Base-by-base conservation (phyloP, 768 basidiomycete species). In the Termitomyces sp. region DNA sequence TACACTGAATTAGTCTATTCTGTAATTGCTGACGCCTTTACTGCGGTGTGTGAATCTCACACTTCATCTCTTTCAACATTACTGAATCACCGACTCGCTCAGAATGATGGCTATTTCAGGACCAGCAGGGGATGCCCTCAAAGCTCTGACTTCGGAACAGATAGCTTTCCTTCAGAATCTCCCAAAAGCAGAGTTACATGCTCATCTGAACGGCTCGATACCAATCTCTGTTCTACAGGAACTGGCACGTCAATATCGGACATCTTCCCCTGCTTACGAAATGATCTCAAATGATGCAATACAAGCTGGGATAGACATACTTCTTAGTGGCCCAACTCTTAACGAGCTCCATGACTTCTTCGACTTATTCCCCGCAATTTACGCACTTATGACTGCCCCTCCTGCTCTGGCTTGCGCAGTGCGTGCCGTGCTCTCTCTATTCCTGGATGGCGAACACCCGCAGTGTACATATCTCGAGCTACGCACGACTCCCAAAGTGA, bases 181-280 rank as follows among this genome's bases (percentile, higher is more conserved):
- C 0, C 88, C 88, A 10, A 94, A 94, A 72, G 91, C 92, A 1
- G 92, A 95, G 69, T 81, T 94, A 0, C 92, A 94, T 63, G 92
- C 92, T 0, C 92, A 94, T 68, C 81, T 93, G 4, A 93, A 93
- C 65, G 92, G 92, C 0, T 94, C 86, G 10, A 93, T 94, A 38
- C 92, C 92, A 0, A 73, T 92, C 31, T 56, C 73, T 0, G 73
- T 84, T 32, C 80, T 94, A 0, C 83, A 85, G 63, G 79, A 84
- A 8, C 83, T 94, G 14, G 89, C 87, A 0, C 64, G 66, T 9
- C 77, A 84, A 38, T 79, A 74, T 56, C 65, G 68, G 17, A 43
- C 66, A 0, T 59, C 73, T 0, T 20, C 59, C 15, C 43, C 57
- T 40, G 32, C 61, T 37, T 52, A 56, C 2, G 54, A 42, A 29